Evolutionary conservation across 2,329 filamentous ascomycete genomes (phyloP).

Genomic region (Periconia macrospinosa): DNA sequence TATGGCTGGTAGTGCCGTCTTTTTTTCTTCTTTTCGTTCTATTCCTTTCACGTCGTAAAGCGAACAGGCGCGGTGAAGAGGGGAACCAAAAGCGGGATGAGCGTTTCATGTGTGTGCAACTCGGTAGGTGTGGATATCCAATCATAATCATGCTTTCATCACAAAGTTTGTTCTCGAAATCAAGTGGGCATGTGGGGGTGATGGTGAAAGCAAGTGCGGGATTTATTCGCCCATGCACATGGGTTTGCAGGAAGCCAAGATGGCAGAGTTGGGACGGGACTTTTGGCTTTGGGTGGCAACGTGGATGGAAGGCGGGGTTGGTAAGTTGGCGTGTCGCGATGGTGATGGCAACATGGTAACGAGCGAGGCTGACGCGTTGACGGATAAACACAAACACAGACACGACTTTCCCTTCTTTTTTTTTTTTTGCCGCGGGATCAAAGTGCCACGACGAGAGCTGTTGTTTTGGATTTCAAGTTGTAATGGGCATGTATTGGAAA

Average conservation of each 20-base stretch:
- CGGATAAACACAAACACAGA: not conserved
- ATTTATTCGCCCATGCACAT: conserved; percentile 27
- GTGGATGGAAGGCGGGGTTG: not conserved
- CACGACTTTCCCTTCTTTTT: no score
- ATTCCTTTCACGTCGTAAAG: no score
- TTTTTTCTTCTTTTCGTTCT: no score
- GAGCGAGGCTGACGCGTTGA: not conserved
- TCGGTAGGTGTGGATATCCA: conserved; percentile 15
- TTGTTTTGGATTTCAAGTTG: no score
- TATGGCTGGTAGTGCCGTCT: not conserved
- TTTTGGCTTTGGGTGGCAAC: not conserved
- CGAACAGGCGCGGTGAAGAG: not conserved
- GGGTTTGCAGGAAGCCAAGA: conserved; percentile 16
- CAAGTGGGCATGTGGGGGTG: conserved; percentile 1
- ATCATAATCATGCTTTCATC: conserved; percentile 12
- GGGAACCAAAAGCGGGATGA: not conserved
- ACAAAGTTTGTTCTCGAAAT: not conserved
- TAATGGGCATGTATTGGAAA: not conserved
- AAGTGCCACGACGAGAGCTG: no score
- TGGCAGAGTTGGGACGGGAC: not conserved
- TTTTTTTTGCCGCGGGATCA: no score
- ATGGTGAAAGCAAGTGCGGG: conserved; percentile 23
- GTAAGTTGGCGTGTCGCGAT: not conserved
- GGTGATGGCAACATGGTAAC: not conserved
- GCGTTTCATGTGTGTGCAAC: conserved; percentile 1